These are phyloP conservation scores for Aspergillus sp. DNA, from an alignment of 2,329 filamentous ascomycete genomes.

Conservation along the genomic window DNA sequence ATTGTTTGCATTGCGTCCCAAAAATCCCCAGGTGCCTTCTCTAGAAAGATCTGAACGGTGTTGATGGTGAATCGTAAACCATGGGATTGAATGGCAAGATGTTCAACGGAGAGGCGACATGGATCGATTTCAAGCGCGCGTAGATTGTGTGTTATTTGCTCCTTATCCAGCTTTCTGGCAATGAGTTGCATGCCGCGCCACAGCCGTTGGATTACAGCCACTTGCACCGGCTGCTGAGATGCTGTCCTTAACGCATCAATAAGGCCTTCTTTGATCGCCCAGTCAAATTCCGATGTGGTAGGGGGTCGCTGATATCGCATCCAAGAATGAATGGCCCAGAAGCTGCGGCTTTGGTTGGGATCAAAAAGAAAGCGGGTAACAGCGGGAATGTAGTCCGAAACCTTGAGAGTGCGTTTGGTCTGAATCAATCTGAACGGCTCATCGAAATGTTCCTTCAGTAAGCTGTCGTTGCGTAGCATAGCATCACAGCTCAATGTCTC, in stretches of 20 bases:
- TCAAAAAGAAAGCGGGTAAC: slow-evolving; percentile 85
- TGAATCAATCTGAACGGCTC: slow-evolving; percentile 79
- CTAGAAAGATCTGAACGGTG: slow-evolving; percentile 68
- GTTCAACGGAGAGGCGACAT: slow-evolving; percentile 60
- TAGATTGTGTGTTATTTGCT: slow-evolving; percentile 74
- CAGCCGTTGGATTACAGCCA: slow-evolving; percentile 64
- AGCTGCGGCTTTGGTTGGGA: slow-evolving; percentile 60
- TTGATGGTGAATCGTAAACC: slow-evolving; percentile 70
- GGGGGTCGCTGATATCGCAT: slow-evolving; percentile 64
- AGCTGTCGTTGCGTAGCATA: slow-evolving; percentile 62
- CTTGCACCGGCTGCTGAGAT: slow-evolving; percentile 53
- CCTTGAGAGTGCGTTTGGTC: slow-evolving; percentile 73
- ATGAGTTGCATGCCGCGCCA: slow-evolving; percentile 79
- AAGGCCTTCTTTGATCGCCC: slow-evolving; percentile 76
- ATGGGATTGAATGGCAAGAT: slow-evolving; percentile 63
- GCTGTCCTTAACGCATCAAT: slow-evolving; percentile 65
- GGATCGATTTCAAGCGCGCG: slow-evolving; percentile 74
- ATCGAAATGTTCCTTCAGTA: slow-evolving; percentile 67
- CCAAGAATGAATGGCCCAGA: slow-evolving; percentile 71
- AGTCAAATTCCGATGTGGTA: slow-evolving; percentile 76
- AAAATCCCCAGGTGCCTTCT: slow-evolving; percentile 75
- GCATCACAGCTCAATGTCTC: slow-evolving; percentile 83
- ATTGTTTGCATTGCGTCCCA: slow-evolving; percentile 87
- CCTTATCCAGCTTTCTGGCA: slow-evolving; percentile 68
- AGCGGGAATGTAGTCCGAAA: slow-evolving; percentile 74